These are phyloP conservation scores for Pisolithus sp. DNA, from an alignment of 768 basidiomycete species.

Conservation along the genomic window DNA sequence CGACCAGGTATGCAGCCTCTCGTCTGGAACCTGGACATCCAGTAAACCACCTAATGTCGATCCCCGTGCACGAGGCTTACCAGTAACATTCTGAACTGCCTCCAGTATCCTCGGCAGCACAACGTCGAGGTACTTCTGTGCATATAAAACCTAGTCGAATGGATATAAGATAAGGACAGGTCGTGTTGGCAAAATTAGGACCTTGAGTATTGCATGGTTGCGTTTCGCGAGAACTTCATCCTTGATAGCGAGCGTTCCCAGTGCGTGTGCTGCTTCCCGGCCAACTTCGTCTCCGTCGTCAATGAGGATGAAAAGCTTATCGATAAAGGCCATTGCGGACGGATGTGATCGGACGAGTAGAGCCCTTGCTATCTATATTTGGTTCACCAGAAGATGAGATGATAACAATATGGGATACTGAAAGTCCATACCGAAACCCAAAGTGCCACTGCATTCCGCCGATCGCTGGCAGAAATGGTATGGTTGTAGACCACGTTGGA, in stretches of 20 bases:
- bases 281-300: conserved; percentile 50
- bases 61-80: conserved; percentile 32
- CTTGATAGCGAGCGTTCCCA: conserved; percentile 59
- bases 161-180: conserved; percentile 1
- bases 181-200: conserved; percentile 24
- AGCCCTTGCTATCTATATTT: conserved; percentile 64
- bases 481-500: conserved; percentile 35
- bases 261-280: conserved; percentile 67
- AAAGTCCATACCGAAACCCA: conserved; percentile 64
- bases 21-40: conserved; percentile 37
- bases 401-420: background rate
- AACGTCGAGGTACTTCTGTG: conserved; percentile 66
- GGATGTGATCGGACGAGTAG: conserved; percentile 72
- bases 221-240: conserved; percentile 68
- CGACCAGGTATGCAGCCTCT: conserved; percentile 73
- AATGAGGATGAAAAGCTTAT: conserved; percentile 66
- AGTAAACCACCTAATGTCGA: background rate
- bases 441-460: conserved; percentile 45
- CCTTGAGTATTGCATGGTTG: conserved; percentile 75
- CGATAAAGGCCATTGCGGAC: conserved; percentile 47
- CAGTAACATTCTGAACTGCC: conserved; percentile 49
- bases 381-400: conserved; percentile 2
- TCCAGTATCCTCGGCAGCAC: conserved; percentile 71
- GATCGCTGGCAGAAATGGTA: conserved; percentile 27
- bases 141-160: conserved; percentile 55